Evolutionary conservation across 2,329 filamentous ascomycete species (phyloP).

Genomic region (Diaporthe australafricana): DNA sequence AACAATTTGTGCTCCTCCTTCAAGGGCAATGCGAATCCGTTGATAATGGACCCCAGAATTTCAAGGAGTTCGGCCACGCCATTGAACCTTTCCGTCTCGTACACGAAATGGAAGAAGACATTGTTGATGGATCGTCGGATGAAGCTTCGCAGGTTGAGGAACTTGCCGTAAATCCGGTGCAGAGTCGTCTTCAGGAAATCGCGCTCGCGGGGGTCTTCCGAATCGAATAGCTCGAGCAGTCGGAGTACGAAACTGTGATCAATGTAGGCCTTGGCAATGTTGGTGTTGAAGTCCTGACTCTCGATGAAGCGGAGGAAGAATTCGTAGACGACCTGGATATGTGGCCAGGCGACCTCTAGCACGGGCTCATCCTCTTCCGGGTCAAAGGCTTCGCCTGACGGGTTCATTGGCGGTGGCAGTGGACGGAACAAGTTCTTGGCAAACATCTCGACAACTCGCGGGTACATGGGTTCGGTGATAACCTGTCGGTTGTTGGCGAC

Average conservation of each 20-base stretch:
- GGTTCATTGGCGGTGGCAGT: constrained; percentile 96
- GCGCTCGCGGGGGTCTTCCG: constrained; percentile 94
- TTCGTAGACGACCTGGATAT: constrained; percentile 99
- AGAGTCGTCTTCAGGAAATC: constrained; percentile 98
- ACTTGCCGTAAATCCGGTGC: constrained; percentile 98
- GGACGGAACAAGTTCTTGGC: constrained; percentile 98
- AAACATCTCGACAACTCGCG: constrained; percentile 98
- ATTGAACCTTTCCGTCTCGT: constrained; percentile 98
- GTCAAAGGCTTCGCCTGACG: constrained; percentile 97
- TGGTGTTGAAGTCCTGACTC: constrained; percentile 99
- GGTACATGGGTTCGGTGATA: constrained; percentile 99
- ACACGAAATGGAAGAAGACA: constrained; percentile 99
- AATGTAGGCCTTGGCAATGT: constrained; percentile 98
- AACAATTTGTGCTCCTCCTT: constrained; percentile 99
- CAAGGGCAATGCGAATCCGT: constrained; percentile 93
- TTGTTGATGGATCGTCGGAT: constrained; percentile 99
- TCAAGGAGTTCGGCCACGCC: constrained; percentile 96
- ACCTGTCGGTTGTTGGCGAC: constrained; percentile 98
- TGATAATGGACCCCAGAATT: constrained; percentile 98
- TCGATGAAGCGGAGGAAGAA: constrained; percentile 99
- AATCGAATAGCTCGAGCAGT: constrained; percentile 97
- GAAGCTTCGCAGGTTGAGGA: constrained; percentile 95
- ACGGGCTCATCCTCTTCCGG: constrained; percentile 99
- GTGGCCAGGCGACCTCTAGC: constrained; percentile 97
- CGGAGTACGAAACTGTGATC: constrained; percentile 98